Evolutionary conservation across 1,139 yeast genomes (phyloP), one percentile per base, ranked within the genome.

Genomic region (Pichia sp.): DNA sequence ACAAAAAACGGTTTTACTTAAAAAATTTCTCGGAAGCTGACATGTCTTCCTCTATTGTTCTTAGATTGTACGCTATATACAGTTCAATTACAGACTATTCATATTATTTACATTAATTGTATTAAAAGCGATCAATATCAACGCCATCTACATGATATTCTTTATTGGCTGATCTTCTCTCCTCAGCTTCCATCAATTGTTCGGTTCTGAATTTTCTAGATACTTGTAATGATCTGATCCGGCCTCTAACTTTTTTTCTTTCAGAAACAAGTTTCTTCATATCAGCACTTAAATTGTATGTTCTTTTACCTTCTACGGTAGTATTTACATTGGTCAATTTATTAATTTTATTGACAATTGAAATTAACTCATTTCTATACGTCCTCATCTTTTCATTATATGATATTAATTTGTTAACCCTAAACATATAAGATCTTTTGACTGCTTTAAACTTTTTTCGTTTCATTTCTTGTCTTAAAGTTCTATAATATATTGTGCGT

Each of bases 401-500:
- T 5, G 43, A 25, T 6, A 46, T 44, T 12, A 24, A 18, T 23
- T 42, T 39, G 7, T 46, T 27, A 7, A 46, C 26, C 16, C 35
- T 38, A 26, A 40, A 29, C 46, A 46, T 41, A 11, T 32, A 42
- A 47, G 42, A 46, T 18, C 36, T 35, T 23, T 29, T 37, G 18
- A 39, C 39, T 6, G 30, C 15, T 20, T 32, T 40, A 11, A 20
- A 18, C 3, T 45, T 43, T n/a, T 30, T 24, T 6, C 11, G 16
- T 34, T 49, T 49, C 42, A 27, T 42, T 15, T 22, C 26, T 18
- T 16, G 32, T 18, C 53, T 38, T 3, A 45, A 16, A 22, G 35
- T 41, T 30, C 50, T 43, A 39, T 50, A 46, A 26, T 45, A 48
- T 9, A 22, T 20, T 1, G 40, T 45, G 16, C 51, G 47, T 12